phyloP scores from a whole-genome alignment of 306 rosid genomes.

The Fragaria vesca region DNA sequence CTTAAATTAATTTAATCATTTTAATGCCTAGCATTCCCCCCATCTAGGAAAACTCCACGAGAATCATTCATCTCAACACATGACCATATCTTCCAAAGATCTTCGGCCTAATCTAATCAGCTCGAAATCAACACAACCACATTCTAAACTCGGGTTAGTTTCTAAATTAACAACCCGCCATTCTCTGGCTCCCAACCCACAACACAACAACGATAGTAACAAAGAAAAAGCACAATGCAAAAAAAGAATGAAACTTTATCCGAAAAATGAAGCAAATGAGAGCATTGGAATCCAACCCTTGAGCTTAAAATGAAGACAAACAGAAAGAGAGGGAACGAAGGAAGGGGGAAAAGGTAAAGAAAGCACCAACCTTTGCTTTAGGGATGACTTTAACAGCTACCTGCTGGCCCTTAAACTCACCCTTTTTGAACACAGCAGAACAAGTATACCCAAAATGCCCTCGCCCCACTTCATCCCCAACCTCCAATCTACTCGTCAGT shows the following conservation, averaged over 20 bases:
- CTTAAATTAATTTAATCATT: neutral
- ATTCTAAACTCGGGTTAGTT: neutral
- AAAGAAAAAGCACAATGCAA: neutral
- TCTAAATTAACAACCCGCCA: conserved; percentile 12
- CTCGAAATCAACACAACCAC: neutral
- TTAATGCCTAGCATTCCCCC: conserved; percentile 18
- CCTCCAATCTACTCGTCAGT: conserved; percentile 68
- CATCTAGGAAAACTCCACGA: conserved; percentile 20
- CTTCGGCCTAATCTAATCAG: conserved; percentile 10
- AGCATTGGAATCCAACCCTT: neutral
- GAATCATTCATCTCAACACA: neutral
- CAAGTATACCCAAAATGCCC: conserved; percentile 99
- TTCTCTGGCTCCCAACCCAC: neutral
- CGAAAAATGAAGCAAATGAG: neutral
- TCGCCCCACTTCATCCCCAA: conserved; percentile 91
- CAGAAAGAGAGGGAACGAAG: neutral
- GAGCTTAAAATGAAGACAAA: neutral
- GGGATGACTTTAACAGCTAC: conserved; percentile 96
- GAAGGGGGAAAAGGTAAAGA: conserved; percentile 5
- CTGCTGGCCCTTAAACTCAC: conserved; percentile 81
- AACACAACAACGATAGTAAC: neutral
- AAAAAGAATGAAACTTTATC: neutral
- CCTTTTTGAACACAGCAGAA: conserved; percentile 91
- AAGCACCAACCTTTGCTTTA: conserved; percentile 72
- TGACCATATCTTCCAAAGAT: conserved; percentile 9